Percentiles rank a stretch among this genome's conserved stretches.
These are phyloP conservation scores for Backusella liffmaniae DNA, from an alignment of 192 early-diverging fungal species.

Conservation along the genomic window DNA sequence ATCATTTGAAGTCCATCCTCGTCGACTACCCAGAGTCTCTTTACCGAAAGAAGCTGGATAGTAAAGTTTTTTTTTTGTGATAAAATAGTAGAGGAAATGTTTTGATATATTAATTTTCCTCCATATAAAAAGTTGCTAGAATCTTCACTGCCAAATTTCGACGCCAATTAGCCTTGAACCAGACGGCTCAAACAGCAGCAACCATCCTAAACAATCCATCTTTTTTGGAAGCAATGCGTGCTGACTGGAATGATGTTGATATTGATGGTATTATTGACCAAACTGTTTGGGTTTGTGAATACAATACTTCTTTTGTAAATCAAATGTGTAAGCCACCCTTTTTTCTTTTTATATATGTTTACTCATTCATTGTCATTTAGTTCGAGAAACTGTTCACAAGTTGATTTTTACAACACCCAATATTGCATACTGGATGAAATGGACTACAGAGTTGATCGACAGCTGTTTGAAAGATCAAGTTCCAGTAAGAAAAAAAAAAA, in stretches of 20 bases:
- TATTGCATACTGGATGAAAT: slow-evolving; percentile 43
- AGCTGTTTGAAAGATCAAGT: slow-evolving; percentile 27
- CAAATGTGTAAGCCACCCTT: slow-evolving; percentile 29
- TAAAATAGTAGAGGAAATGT: neutral
- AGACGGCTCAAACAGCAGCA: slow-evolving; percentile 40
- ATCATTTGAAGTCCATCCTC: neutral
- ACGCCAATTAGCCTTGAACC: slow-evolving; percentile 44
- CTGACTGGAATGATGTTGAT: slow-evolving; percentile 46
- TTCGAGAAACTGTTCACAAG: slow-evolving; percentile 36
- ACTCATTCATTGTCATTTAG: neutral
- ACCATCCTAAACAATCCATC: slow-evolving; percentile 34
- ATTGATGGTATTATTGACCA: slow-evolving; percentile 45
- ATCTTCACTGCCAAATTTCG: slow-evolving; percentile 47
- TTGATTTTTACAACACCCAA: slow-evolving; percentile 25
- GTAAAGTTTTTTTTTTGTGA: slow-evolving; percentile 16
- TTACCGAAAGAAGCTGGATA: slow-evolving; percentile 27
- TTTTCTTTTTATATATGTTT: neutral
- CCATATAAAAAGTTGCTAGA: slow-evolving; percentile 36
- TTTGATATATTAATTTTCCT: slow-evolving; percentile 17
- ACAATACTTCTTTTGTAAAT: slow-evolving; percentile 37
- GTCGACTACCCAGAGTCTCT: slow-evolving; percentile 17
- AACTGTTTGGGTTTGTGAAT: slow-evolving; percentile 50
- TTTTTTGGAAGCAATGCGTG: slow-evolving; percentile 30
- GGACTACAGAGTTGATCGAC: slow-evolving; percentile 38
- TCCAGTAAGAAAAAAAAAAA: slow-evolving; percentile 3